Evolutionary conservation across 2,329 filamentous ascomycete genomes (phyloP), one percentile per base, ranked within the genome.

Genomic region (Aspergillus versicolor): DNA sequence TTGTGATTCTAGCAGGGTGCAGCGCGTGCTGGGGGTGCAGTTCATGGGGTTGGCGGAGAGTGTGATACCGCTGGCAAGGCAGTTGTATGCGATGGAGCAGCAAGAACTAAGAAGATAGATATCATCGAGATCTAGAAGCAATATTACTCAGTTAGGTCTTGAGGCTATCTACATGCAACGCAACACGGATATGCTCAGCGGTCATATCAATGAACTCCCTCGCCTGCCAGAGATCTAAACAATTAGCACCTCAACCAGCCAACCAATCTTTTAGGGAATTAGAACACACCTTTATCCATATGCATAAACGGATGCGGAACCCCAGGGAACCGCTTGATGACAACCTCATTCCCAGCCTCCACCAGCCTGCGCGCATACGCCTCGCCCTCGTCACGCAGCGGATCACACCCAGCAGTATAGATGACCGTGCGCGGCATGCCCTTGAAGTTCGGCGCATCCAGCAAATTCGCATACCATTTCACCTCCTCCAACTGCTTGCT

Each of bases 321-420:
- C 1, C 68, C 70, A 0, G 45, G n/a, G 17, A 71, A 71, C 12
- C 67, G 52, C 38, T 70, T 70, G 57, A 64, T 61, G 1, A 65
- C 64, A 6, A 69, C 67, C 15, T 44, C 13, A 24, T 67, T 69
- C 1, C 69, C 69, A 3, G 63, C 63, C 1, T 65, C 40, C 11
- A 34, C 22, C 7, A 73, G 45, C 17, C 70, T 41, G 0, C 56
- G 12, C 3, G 66, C 64, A 44, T 70, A 70, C 9, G 59, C 54
- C 30, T 72, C 68, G 3, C 70, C 70, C 49, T 75, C 69, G 57
- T 75, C 73, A n/a, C 73, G 63, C 50, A 71, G 60, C 5, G 71
- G 52, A 50, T 75, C 72, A 53, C 73, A 71, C 47, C 73, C 72
- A 2, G 73, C 72, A 1, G 71, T 74, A 37, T 75, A 54, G 8